Evolutionary conservation across 768 basidiomycete genomes (phyloP), one percentile per base, ranked within the genome.

Genomic region (Dictyophora rubrovolvata): DNA sequence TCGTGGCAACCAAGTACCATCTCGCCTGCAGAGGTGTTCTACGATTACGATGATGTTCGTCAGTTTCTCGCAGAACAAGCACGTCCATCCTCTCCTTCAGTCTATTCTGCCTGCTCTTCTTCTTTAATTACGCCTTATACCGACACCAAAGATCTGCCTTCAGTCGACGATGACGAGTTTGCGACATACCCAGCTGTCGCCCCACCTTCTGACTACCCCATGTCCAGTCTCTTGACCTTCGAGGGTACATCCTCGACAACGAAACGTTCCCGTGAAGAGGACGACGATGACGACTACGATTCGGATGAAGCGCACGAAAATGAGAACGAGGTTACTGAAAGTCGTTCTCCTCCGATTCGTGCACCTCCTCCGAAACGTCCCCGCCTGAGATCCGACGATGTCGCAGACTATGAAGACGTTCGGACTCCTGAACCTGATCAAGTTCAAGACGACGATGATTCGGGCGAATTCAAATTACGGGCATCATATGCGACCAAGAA

Each of bases 1-100:
- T 36, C 53, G 20, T 58, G 48, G 48, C 48, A 33, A 5, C 20
- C 33, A 14, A 14, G 14, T 1, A 58, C 56, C 17, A 51, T 58
- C 11, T 2, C 56, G 1, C 56, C 56, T 6, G 1, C 33, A 21
- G 56, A 58, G 9, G 56, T 22, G 16, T 58, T 58, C 56, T 42
- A 33, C 48, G 56, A 58, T 47, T 58, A 58, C 35, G 48, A 49
- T 2, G 21, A 49, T 10, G 56, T 58, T 1, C 34, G 56, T 49
- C 47, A 18, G 21, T 58, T 21, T 21, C 33, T 58, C 1, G 23
- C 34, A 21, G 23, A 50, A 33, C 48, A 58, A 42, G 56, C 47
- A n/a, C 47, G 47, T 18, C 48, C 56, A 7, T 50, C 56, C 7
- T 58, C 56, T 50, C 56, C 56, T 12, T 48, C 42, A 16, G 18